Evolutionary conservation across 352 stramenopile species (phyloP).

Genomic region (Hyaloperonospora arabidopsidis): DNA sequence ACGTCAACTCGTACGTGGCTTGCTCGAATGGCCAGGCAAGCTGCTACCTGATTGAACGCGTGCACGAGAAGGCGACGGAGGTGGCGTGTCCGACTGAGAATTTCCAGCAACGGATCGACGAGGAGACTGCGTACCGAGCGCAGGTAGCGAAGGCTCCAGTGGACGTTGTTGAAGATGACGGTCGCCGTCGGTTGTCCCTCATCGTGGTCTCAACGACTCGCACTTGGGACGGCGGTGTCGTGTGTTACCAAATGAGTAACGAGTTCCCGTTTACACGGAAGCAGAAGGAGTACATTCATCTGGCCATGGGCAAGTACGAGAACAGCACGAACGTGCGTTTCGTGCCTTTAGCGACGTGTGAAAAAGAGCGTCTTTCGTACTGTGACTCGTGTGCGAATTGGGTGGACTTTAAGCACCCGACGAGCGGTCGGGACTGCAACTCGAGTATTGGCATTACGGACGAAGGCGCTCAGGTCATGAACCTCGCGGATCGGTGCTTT

Average conservation of each 20-base stretch:
- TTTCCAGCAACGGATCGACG: slow-evolving; percentile 34
- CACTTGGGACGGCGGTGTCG: slow-evolving; percentile 56
- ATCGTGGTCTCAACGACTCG: slow-evolving; percentile 53
- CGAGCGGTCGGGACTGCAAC: slow-evolving; percentile 66
- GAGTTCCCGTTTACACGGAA: slow-evolving; percentile 57
- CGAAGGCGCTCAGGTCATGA: slow-evolving; percentile 57
- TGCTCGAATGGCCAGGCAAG: slow-evolving; percentile 50
- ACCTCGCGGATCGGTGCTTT: slow-evolving; percentile 68
- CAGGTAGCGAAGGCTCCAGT: slow-evolving; percentile 12
- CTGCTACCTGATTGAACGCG: slow-evolving; percentile 58
- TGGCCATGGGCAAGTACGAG: slow-evolving; percentile 63
- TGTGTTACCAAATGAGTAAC: slow-evolving; percentile 64
- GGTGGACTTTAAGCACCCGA: slow-evolving; percentile 71
- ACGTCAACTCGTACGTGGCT: slow-evolving; percentile 61
- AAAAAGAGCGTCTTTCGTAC: slow-evolving; percentile 39
- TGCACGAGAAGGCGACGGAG: slow-evolving; percentile 51
- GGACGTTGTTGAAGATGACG: slow-evolving; percentile 9
- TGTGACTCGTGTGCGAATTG: slow-evolving; percentile 63
- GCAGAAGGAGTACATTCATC: slow-evolving; percentile 49
- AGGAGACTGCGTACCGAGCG: slow-evolving; percentile 26
- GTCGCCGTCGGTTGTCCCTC: slow-evolving; percentile 48
- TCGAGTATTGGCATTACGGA: slow-evolving; percentile 66
- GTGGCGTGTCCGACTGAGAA: slow-evolving; percentile 45
- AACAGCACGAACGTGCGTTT: slow-evolving; percentile 69
- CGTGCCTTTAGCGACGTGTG: slow-evolving; percentile 42